Percentiles rank a stretch among this genome's conserved stretches.
phyloP scores from a whole-genome alignment of 2,329 filamentous ascomycete species.

The Niveomyces coronatus region DNA sequence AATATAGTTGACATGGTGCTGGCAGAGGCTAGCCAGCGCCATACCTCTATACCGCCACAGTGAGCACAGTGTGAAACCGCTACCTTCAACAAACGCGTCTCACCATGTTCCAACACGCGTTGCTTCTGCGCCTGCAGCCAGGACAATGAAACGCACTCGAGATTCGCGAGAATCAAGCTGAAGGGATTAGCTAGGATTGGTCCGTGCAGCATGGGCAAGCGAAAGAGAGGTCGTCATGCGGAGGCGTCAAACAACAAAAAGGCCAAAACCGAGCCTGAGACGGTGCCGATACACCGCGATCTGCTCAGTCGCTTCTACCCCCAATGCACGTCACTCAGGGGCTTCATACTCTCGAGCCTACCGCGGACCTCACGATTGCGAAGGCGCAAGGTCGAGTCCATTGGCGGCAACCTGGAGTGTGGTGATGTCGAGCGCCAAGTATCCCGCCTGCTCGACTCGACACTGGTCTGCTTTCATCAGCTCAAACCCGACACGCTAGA shows the following conservation, averaged over 20 bases:
- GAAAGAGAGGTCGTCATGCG: conserved; percentile 1
- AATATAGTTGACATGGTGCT: too few relatives aligned
- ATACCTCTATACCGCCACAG: too few relatives aligned
- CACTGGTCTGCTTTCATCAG: conserved; percentile 49
- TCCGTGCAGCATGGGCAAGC: too few relatives aligned
- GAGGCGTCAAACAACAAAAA: conserved; percentile 17
- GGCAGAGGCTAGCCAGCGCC: too few relatives aligned
- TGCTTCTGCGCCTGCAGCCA: too few relatives aligned
- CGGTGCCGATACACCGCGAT: conserved; percentile 37
- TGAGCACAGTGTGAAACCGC: too few relatives aligned
- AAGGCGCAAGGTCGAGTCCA: conserved; percentile 42
- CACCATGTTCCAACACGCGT: too few relatives aligned
- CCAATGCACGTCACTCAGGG: conserved; percentile 54
- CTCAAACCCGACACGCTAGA: conserved; percentile 3
- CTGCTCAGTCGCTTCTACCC: conserved; percentile 61
- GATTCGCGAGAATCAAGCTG: too few relatives aligned
- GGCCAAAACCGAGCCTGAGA: neutral
- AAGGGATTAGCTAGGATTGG: too few relatives aligned
- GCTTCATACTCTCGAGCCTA: conserved; percentile 57
- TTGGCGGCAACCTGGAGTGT: conserved; percentile 25
- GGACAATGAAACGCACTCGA: too few relatives aligned
- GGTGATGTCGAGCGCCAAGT: conserved; percentile 33
- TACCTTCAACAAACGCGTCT: too few relatives aligned
- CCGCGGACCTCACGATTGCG: conserved; percentile 55
- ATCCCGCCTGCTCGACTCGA: conserved; percentile 54